These are phyloP conservation scores for Ophiostoma ulmi DNA, from an alignment of 2,329 filamentous ascomycete species.

Conservation along the genomic window DNA sequence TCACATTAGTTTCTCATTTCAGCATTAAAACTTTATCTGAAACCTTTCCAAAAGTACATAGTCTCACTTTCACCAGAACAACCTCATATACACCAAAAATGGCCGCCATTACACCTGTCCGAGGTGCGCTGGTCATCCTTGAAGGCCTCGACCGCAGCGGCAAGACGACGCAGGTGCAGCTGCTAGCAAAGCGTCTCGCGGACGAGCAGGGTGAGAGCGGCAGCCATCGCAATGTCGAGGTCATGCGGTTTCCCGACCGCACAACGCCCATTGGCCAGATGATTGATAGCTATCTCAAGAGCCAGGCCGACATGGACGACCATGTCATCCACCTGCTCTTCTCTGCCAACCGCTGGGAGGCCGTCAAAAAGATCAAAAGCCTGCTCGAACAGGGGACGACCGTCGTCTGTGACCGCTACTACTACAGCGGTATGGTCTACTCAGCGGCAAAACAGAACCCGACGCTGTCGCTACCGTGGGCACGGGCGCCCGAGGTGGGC, in stretches of 20 bases:
- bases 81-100: not conserved
- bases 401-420: constrained; percentile 87
- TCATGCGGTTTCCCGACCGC: constrained; percentile 66
- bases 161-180: constrained; percentile 83
- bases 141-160: constrained; percentile 87
- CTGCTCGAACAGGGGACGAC: constrained; percentile 62
- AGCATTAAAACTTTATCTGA: not conserved
- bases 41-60: not conserved
- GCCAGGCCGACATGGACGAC: constrained; percentile 69
- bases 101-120: constrained; percentile 30
- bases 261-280: constrained; percentile 79
- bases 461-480: constrained; percentile 68
- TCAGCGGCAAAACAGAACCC: constrained; percentile 79
- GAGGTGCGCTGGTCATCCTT: constrained; percentile 74
- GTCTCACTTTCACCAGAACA: not conserved
- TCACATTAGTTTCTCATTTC: not conserved
- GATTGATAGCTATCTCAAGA: constrained; percentile 78
- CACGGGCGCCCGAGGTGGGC: constrained; percentile 75
- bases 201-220: constrained; percentile 29
- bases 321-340: constrained; percentile 88
- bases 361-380: constrained; percentile 44
- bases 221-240: constrained; percentile 37
- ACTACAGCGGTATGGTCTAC: constrained; percentile 91
- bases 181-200: constrained; percentile 54
- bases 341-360: constrained; percentile 86